These are phyloP conservation scores for Lanmaoa rubissima DNA, from an alignment of 768 basidiomycete genomes.

Conservation along the genomic window DNA sequence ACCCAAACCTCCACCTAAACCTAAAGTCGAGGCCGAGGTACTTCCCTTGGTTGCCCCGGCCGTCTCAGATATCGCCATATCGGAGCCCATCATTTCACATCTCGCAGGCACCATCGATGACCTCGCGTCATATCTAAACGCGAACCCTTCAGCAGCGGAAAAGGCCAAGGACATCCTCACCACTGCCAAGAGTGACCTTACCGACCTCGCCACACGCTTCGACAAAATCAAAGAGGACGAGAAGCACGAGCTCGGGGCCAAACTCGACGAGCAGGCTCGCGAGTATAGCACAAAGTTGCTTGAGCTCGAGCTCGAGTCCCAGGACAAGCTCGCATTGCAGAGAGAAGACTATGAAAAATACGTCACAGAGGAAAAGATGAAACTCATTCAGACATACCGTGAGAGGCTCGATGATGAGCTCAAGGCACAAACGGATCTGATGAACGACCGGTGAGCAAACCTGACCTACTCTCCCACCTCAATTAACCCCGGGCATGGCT, in stretches of 20 bases:
- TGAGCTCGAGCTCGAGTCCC: constrained; percentile 79
- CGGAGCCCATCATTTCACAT: constrained; percentile 92
- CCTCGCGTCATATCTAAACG: constrained; percentile 79
- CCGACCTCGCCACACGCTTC: constrained; percentile 71
- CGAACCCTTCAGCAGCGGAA: constrained; percentile 63
- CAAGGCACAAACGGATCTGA: constrained; percentile 83
- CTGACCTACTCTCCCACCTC: neutral
- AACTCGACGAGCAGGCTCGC: constrained; percentile 77
- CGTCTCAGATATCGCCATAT: constrained; percentile 64
- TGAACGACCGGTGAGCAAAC: constrained; percentile 83
- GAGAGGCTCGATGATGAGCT: constrained; percentile 86
- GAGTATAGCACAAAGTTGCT: constrained; percentile 82
- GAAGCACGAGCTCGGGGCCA: constrained; percentile 56
- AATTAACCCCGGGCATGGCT: neutral
- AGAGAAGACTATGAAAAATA: constrained; percentile 83
- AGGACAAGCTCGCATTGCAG: constrained; percentile 81
- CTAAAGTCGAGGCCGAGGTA: constrained; percentile 31
- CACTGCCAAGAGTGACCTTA: constrained; percentile 78
- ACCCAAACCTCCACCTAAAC: constrained; percentile 49
- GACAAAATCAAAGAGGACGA: constrained; percentile 81
- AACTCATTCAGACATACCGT: constrained; percentile 74
- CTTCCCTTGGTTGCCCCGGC: constrained; percentile 83
- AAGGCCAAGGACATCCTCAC: constrained; percentile 76
- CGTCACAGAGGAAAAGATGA: constrained; percentile 74
- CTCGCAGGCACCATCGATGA: constrained; percentile 92